Conservation (phyloP, 352 stramenopile species). For the Globisporangium okanoganense region DNA sequence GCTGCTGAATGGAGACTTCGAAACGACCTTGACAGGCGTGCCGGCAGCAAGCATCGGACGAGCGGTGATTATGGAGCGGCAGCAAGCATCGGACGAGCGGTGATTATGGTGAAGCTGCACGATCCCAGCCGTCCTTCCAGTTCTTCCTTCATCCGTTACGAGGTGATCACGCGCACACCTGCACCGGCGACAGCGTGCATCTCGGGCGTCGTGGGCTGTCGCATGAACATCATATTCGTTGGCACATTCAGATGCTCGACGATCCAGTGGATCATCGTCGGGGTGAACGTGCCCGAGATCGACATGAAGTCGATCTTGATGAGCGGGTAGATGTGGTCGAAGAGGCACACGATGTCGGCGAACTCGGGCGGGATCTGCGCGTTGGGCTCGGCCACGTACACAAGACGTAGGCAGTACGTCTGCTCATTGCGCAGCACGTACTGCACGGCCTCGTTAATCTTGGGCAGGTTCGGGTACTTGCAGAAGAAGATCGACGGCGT, state of each 20-base stretch:
- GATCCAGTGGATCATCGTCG: constrained; percentile 74
- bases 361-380: constrained; percentile 26
- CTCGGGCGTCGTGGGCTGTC: constrained; percentile 56
- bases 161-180: constrained; percentile 87
- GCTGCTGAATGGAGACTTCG: not conserved
- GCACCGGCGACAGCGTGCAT: constrained; percentile 69
- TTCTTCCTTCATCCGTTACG: constrained; percentile 26
- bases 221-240: constrained; percentile 88
- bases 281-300: constrained; percentile 50
- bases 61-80: not conserved
- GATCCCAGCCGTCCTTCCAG: not conserved
- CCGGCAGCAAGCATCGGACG: not conserved
- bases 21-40: not conserved
- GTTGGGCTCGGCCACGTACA: constrained; percentile 53
- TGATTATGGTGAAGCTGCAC: not conserved
- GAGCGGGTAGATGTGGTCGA: constrained; percentile 86
- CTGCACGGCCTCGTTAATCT: constrained; percentile 90
- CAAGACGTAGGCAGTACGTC: constrained; percentile 85
- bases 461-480: constrained; percentile 83
- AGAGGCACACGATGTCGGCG: constrained; percentile 43
- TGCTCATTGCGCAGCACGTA: constrained; percentile 89
- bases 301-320: constrained; percentile 77
- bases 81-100: not conserved
- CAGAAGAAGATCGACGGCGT: constrained; percentile 89
- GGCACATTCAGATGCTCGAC: constrained; percentile 54